Base-by-base conservation (phyloP, 139 green algal species). In the Auxenochlorella protothecoides region DNA sequence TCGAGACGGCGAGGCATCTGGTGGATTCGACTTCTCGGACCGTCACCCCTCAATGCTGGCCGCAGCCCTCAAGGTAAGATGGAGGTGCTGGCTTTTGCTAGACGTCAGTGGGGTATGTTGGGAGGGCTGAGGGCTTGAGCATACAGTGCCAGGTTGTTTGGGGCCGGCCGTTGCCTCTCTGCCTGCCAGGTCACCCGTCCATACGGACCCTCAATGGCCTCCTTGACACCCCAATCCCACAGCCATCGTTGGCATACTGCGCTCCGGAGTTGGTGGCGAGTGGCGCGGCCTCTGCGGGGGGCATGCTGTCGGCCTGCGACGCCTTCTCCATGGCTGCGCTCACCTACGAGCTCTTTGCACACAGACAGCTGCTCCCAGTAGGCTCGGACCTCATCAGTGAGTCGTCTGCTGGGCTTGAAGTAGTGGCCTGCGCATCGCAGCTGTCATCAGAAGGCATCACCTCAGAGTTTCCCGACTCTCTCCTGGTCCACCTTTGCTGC, bases 321-420 rank as follows among this genome's bases (percentile, higher is more conserved):
- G 74, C 90, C 14, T 96, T 96, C 73, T 89, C 80, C 27, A 78
- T 96, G 13, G 90, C 74, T 59, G 68, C 78, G 5, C n/a, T 96
- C 2, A 59, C 74, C 2, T 92, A 88, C 69, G 80, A 91, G 70
- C 71, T 88, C 57, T 60, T 90, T 5, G n/a, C 77, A 4, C 63
- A 60, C 5, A 68, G 66, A 59, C 69, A 68, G 64, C 68, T 87
- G 66, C 75, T 87, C 67, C 70, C 76, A n/a, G 67, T 75, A 63
- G 63, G 64, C 7, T 12, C 8, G 59, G 68, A 59, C 53, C 7
- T 80, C 62, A 66, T 52, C 12, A 66, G 62, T 51, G 14, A 9
- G 12, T 66, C 62, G 1, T 66, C 63, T 67, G 65, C 3, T 55
- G 13, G 5, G 16, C 65, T 44, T 44, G 27, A 44, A 44, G 0